phyloP scores from a whole-genome alignment of 2,329 filamentous ascomycete species.

The Fusarium ambrosium region DNA sequence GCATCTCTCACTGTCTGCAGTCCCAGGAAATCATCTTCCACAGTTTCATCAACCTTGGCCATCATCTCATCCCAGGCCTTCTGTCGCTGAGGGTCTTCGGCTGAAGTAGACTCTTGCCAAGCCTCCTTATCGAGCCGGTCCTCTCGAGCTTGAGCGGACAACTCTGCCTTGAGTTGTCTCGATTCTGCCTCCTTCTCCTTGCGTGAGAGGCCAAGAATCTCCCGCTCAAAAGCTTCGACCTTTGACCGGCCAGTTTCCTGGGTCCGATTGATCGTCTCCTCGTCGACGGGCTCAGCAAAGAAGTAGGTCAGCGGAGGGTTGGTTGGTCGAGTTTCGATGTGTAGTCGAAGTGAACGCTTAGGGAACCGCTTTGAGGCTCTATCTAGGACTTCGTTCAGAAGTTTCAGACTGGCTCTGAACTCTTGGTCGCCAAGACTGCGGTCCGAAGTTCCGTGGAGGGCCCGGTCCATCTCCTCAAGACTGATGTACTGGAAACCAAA shows the following conservation, averaged over 20 bases:
- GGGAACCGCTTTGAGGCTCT: constrained; percentile 82
- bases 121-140: constrained; percentile 32
- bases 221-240: constrained; percentile 77
- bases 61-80: constrained; percentile 68
- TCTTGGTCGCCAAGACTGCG: constrained; percentile 81
- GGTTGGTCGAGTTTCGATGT: constrained; percentile 81
- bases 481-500: constrained; percentile 98
- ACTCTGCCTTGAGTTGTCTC: constrained; percentile 4
- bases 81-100: constrained; percentile 48
- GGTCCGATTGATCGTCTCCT: constrained; percentile 78
- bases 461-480: constrained; percentile 87
- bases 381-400: constrained; percentile 85
- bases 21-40: constrained; percentile 69
- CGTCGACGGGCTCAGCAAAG: constrained; percentile 86
- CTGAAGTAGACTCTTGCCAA: constrained; percentile 16
- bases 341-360: constrained; percentile 79
- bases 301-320: constrained; percentile 82
- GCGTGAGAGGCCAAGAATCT: constrained; percentile 66
- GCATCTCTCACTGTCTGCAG: constrained; percentile 65
- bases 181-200: constrained; percentile 47
- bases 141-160: constrained; percentile 20
- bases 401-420: constrained; percentile 82
- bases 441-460: constrained; percentile 83
- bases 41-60: constrained; percentile 67
- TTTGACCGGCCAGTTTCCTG: constrained; percentile 76